phyloP scores from a whole-genome alignment of 1,139 yeast species.

The Yamadazyma triangularis region DNA sequence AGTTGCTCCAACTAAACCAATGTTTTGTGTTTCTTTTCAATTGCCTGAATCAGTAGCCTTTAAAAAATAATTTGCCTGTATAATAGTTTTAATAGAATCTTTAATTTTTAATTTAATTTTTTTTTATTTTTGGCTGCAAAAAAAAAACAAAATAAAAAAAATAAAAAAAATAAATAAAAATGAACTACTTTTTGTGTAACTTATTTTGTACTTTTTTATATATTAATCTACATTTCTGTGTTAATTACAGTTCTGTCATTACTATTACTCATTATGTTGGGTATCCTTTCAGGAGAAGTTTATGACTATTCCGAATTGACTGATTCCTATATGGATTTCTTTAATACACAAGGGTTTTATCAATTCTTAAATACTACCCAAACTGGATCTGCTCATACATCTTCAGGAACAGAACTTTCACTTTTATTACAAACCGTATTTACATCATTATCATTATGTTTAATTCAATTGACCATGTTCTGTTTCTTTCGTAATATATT shows the following conservation, averaged over 20 bases:
- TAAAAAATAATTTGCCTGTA: conserved; percentile 15
- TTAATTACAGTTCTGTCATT: too few relatives aligned
- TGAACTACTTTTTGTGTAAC: too few relatives aligned
- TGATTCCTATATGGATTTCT: conserved; percentile 22
- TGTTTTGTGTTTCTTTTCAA: conserved; percentile 82
- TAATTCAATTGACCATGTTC: conserved; percentile 49
- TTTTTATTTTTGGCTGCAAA: too few relatives aligned
- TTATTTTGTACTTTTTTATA: too few relatives aligned
- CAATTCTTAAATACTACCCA: conserved; percentile 53
- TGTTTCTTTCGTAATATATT: conserved; percentile 46
- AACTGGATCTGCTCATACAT: conserved; percentile 48
- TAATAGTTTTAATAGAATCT: too few relatives aligned
- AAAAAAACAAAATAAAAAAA: too few relatives aligned
- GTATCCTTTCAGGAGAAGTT: too few relatives aligned
- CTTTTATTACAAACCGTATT: conserved; percentile 45
- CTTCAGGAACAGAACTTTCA: conserved; percentile 36
- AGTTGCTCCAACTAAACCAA: conserved; percentile 95
- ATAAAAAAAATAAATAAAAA: too few relatives aligned
- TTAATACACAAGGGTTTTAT: conserved; percentile 23
- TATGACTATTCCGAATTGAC: conserved; percentile 22
- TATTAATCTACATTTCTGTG: too few relatives aligned
- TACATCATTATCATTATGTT: conserved; percentile 48
- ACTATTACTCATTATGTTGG: too few relatives aligned
- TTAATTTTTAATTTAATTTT: too few relatives aligned
- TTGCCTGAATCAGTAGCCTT: conserved; percentile 81